Base-by-base conservation (phyloP, 768 basidiomycete genomes). In the Kwoniella bestiolae region DNA sequence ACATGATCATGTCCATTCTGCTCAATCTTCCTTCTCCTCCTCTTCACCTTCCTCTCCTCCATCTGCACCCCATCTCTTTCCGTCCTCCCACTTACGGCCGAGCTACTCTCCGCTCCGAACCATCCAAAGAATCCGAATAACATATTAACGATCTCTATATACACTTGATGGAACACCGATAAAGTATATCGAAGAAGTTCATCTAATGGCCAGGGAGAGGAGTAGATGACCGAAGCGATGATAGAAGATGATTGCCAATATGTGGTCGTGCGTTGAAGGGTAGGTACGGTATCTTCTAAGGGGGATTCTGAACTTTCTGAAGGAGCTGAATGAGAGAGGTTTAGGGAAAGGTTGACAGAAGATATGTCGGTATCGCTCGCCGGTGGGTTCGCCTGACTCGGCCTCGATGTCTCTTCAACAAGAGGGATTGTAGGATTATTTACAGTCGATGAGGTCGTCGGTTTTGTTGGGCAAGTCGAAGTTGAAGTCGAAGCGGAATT, bases 1-100 rank as follows among this genome's bases (percentile, higher is more conserved):
- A 28, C 25, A 28, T 38, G 49, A 52, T 23, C 34, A 8, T 45
- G 7, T 32, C 26, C 47, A 18, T 44, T 31, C 28, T 29, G 34
- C 18, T 51, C 63, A 7, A 45, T 55, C 35, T 32, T 58, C 28
- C 63, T 50, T 52, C 63, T 38, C 21, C 63, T 32, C 29, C 63
- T 50, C 25, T 35, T 38, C 3, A 65, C 49, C 21, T 52, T 58
- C 50, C 41, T 58, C 28, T 35, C 31, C 23, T 18, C 56, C 63
- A 59, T 46, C 32, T 46, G 47, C 18, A 58, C 29, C 11, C 21
- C n/a, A n/a, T 50, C 28, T 59, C 63, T 23, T 31, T 18, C 23
- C 52, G 34, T 16, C 60, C 29, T 18, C 18, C 60, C 29, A 7
- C 18, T 34, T 6, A 29, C n/a, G 34, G 31, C 23, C 23, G 14